Percentiles rank a stretch among this genome's conserved stretches.
phyloP scores from a whole-genome alignment of 768 basidiomycete species.

The Strobilomyces dryophilus region DNA sequence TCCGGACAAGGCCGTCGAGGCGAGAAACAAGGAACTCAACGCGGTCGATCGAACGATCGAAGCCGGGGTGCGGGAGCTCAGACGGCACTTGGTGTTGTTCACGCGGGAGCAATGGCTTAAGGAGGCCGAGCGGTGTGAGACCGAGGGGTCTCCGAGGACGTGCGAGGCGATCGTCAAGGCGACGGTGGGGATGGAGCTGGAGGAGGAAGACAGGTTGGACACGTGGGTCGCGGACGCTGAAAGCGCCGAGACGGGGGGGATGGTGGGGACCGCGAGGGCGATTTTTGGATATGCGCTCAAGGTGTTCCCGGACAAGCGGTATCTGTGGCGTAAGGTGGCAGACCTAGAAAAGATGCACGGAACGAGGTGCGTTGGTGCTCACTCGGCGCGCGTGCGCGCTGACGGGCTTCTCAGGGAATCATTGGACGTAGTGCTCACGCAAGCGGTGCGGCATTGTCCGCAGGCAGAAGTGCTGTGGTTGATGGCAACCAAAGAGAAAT shows the following conservation, averaged over 20 bases:
- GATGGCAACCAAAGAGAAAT: conserved; percentile 98
- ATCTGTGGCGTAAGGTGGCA: conserved; percentile 88
- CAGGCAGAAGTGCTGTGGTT: conserved; percentile 97
- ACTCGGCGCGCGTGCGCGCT: no score
- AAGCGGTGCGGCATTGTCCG: conserved; percentile 88
- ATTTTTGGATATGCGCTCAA: conserved; percentile 88
- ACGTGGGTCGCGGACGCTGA: conserved; percentile 94
- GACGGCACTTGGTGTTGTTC: conserved; percentile 80
- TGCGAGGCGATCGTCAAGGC: conserved; percentile 95
- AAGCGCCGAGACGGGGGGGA: conserved; percentile 66
- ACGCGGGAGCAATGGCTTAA: conserved; percentile 92
- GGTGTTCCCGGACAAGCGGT: conserved; percentile 81
- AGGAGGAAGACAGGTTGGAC: conserved; percentile 88
- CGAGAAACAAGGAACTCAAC: no score
- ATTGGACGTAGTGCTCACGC: conserved; percentile 73
- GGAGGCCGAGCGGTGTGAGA: conserved; percentile 91
- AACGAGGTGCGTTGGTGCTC: conserved; percentile 48
- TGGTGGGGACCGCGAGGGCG: conserved; percentile 80
- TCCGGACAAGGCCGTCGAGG: no score
- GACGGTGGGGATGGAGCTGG: conserved; percentile 87
- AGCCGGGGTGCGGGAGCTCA: conserved; percentile 43
- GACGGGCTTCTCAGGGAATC: conserved; percentile 48
- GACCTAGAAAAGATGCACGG: conserved; percentile 93
- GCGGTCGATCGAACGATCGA: no score
- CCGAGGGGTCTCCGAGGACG: conserved; percentile 78